Evolutionary conservation across 345 rosid species (phyloP).

Genomic region (Capsella bursapastoris): DNA sequence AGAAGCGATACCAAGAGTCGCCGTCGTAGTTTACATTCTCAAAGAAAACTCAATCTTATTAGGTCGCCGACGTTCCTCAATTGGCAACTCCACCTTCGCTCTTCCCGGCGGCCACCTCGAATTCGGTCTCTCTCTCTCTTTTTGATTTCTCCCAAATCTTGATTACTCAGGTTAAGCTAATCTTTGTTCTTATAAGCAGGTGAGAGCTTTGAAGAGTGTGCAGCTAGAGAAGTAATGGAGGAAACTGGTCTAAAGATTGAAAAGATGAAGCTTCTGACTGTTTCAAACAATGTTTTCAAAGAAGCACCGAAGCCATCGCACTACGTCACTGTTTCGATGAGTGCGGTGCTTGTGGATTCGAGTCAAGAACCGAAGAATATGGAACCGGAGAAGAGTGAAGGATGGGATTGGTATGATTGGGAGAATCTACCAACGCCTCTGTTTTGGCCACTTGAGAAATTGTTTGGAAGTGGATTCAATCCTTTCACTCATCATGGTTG

Average conservation of each 20-base stretch:
- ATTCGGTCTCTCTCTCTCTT: slow-evolving; percentile 58
- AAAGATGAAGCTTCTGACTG: slow-evolving; percentile 60
- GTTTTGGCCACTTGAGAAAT: slow-evolving; percentile 73
- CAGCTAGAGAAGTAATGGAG: slow-evolving; percentile 74
- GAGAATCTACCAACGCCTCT: slow-evolving; percentile 67
- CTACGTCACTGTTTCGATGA: slow-evolving; percentile 64
- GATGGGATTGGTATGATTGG: slow-evolving; percentile 93
- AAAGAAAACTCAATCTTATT: slow-evolving; percentile 67
- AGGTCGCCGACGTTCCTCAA: slow-evolving; percentile 73
- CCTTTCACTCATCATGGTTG: slow-evolving; percentile 41
- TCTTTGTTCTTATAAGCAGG: slow-evolving; percentile 46
- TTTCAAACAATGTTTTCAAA: slow-evolving; percentile 60
- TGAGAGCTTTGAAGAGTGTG: slow-evolving; percentile 89
- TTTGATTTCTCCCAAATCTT: background rate
- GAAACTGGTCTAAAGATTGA: slow-evolving; percentile 72
- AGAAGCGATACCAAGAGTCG: slow-evolving; percentile 61
- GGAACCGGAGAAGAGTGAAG: slow-evolving; percentile 74
- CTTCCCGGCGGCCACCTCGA: slow-evolving; percentile 98
- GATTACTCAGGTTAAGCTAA: background rate
- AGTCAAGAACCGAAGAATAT: slow-evolving; percentile 57
- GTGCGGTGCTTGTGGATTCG: slow-evolving; percentile 55
- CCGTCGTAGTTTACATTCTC: slow-evolving; percentile 69
- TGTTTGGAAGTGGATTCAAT: slow-evolving; percentile 66
- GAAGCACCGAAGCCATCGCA: slow-evolving; percentile 68
- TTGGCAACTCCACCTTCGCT: slow-evolving; percentile 76